Evolutionary conservation across 179 eudicot genomes (phyloP).

Genomic region (Spergularia azorica): DNA sequence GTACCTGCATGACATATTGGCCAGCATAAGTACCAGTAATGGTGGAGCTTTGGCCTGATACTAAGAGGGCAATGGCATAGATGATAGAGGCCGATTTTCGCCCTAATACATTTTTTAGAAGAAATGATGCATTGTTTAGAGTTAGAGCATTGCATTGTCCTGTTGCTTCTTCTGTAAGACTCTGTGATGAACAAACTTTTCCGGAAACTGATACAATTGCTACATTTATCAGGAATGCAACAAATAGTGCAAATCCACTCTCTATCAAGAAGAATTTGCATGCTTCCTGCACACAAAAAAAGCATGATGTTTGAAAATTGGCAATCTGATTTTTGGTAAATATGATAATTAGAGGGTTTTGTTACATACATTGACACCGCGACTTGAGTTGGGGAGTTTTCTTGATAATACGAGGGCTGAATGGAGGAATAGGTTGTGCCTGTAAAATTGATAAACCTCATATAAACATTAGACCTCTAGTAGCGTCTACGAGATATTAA

Average conservation of each 20-base stretch:
- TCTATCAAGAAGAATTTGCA: slow-evolving; percentile 82
- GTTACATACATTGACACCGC: slow-evolving; percentile 59
- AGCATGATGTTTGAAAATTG: too few species aligned
- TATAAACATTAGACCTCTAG: too few species aligned
- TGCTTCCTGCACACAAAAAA: slow-evolving; percentile 58
- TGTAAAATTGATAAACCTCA: slow-evolving; percentile 15
- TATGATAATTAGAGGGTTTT: not conserved
- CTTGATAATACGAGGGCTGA: slow-evolving; percentile 83
- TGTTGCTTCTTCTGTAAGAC: slow-evolving; percentile 33
- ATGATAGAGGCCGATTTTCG: slow-evolving; percentile 58
- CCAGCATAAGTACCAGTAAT: slow-evolving; percentile 99
- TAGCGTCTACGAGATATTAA: too few species aligned
- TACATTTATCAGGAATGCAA: slow-evolving; percentile 81
- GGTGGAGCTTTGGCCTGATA: slow-evolving; percentile 94
- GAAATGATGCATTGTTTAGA: slow-evolving; percentile 85
- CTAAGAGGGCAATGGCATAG: slow-evolving; percentile 74
- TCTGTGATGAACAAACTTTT: slow-evolving; percentile 51
- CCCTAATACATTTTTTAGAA: slow-evolving; percentile 76
- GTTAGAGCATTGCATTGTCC: slow-evolving; percentile 56
- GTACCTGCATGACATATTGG: slow-evolving; percentile 83
- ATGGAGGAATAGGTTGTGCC: slow-evolving; percentile 86
- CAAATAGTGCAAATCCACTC: slow-evolving; percentile 78
- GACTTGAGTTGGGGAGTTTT: slow-evolving; percentile 58
- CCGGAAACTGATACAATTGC: slow-evolving; percentile 75
- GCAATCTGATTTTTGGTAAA: not conserved